These are phyloP conservation scores for Hypoxylon sp. DNA, from an alignment of 2,329 filamentous ascomycete genomes.

Conservation along the genomic window DNA sequence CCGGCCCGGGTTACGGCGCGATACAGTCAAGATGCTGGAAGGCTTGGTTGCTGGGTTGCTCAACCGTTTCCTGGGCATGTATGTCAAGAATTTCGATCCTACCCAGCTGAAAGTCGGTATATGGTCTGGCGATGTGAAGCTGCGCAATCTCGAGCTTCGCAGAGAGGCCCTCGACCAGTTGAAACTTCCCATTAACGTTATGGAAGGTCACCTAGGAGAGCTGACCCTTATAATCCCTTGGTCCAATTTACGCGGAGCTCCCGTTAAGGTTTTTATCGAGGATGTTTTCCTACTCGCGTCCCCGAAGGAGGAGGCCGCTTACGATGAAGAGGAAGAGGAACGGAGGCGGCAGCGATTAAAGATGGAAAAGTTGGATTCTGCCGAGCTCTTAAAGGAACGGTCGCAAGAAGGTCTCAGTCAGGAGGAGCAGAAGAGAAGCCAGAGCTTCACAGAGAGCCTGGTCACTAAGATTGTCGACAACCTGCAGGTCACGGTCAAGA, in stretches of 20 bases:
- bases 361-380: constrained; percentile 98
- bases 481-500: constrained; percentile 96
- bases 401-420: constrained; percentile 93
- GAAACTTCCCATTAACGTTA: constrained; percentile 94
- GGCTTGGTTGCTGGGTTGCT: constrained; percentile 95
- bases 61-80: constrained; percentile 99
- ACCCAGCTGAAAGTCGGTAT: constrained; percentile 98
- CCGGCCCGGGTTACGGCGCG: constrained; percentile 81
- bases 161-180: constrained; percentile 97
- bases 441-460: constrained; percentile 96
- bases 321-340: constrained; percentile 93
- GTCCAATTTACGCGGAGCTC: constrained; percentile 95
- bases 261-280: constrained; percentile 94
- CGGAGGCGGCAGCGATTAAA: constrained; percentile 89
- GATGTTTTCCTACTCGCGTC: constrained; percentile 97
- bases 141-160: constrained; percentile 91
- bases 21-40: constrained; percentile 85
- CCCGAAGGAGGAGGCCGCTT: constrained; percentile 94
- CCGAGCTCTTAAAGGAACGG: constrained; percentile 91
- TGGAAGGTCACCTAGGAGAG: constrained; percentile 92
- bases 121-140: constrained; percentile 98
- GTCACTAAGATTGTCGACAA: constrained; percentile 99
- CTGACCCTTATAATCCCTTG: constrained; percentile 95
- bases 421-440: constrained; percentile 96
- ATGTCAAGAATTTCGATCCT: constrained; percentile 99